Base-by-base conservation (phyloP, 75 land plant genomes). In the Chamaecyparis obtusa region DNA sequence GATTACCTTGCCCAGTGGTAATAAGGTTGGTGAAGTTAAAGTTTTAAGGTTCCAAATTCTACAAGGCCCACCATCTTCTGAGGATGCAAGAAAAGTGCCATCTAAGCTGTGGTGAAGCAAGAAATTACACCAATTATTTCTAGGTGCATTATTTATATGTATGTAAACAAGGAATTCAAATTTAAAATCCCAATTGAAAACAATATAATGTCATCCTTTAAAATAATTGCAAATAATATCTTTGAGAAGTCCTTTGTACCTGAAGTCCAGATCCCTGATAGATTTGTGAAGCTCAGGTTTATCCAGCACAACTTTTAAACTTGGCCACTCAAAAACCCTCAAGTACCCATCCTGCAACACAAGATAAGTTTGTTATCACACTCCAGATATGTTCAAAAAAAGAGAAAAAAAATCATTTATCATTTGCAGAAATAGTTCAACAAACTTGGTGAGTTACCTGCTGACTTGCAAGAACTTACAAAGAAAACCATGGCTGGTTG, bases 321-420 rank as follows among this genome's bases (percentile, higher is more conserved):
- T 90, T 82, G 96, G 99, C 97, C 96, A 97, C 85, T 93, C 92
- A 64, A 96, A 95, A n/a, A 95, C 94, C 76, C 99, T 95, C 88
- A 98, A 89, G 81, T 94, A 91, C 3, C 99, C 99, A 88, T 98
- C 94, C 98, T 96, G 90, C 86, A 37, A 43, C 35, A 16, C 51
- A 37, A n/a, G 9, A 35, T 6, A 27, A 49, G 19, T 85, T 33
- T 64, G 43, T 78, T 78, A 39, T 78, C 35, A 36, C 17, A 78
- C 1, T 48, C 36, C 67, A 56, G 19, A 1, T 27, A 51, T 8
- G 33, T 30, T 43, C 24, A 43, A 43, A 79, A 41, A 27, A 24
- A 15, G 24, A 43, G 83, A 39, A 17, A 19, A 39, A 27, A 7
- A 43, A 79, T 9, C 44, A 43, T 79, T 79, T 43, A 72, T 72